Base-by-base conservation (phyloP, 2,329 filamentous ascomycete species). In the Fusarium sp. region DNA sequence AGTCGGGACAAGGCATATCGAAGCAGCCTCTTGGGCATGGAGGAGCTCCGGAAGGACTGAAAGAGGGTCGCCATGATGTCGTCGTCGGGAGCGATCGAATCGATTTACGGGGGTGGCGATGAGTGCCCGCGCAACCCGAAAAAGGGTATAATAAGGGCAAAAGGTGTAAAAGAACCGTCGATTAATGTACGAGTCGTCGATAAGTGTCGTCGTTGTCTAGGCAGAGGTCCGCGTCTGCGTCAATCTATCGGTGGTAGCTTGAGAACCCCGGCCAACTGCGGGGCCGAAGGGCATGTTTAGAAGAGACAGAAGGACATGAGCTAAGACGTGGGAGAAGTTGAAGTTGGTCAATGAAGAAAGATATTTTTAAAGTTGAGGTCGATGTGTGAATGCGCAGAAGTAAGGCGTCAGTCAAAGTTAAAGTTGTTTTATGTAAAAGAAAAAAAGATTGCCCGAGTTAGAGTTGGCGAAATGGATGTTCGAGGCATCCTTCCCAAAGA, bases 1-100 rank as follows among this genome's bases (percentile, higher is more conserved):
- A 97, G 86, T 61, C 91, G 90, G 25, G 92, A 91, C 43, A 99
- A 84, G 51, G 91, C 93, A 83, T 96, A 97, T 72, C 93, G 91
- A 71, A 98, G 87, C 75, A 98, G 86, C 79, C 92, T 90, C 86
- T 96, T 97, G 82, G 94, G 93, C 85, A 97, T 93, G 73, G 89
- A 92, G 69, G 93, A 88, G 78, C 81, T 85, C 75, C 84, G 82
- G 75, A 89, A 88, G 61, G 85, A 86, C 80, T 85, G 90, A 76
- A 96, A 87, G 78, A 93, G 89, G 78, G 87, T 90, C 56, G 90
- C 89, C 92, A 94, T 94, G 79, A 66, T 79, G 78, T 66, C 54
- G 66, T 69, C 42, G 47, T 58, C 34, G 28, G 20, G 41, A 47
- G 51, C 40, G 58, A 47, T 66, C 55, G 61, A 49, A 45, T 65